Base-by-base conservation (phyloP, 2,329 filamentous ascomycete genomes). In the Claviceps digitariae region DNA sequence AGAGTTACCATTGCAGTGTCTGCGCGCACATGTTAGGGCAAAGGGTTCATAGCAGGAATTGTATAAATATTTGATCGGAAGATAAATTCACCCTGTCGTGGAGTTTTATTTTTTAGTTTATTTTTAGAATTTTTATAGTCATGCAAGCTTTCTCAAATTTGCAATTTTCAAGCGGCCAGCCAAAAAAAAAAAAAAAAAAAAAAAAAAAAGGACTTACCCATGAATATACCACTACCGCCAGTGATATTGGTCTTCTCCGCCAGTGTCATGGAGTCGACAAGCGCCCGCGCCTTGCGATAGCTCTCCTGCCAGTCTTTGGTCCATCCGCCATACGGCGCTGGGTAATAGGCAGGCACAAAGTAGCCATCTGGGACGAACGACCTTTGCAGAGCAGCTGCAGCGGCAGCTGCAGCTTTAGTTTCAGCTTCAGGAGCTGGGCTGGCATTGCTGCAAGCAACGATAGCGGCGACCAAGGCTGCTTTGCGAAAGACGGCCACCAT, bases 221-320 rank as follows among this genome's bases (percentile, higher is more conserved):
- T 90, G 57, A 75, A 84, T 44, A 83, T 75, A 1, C 86, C 86
- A 1, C 78, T 83, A 3, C 86, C 86, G 1, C 79, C 78, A 0
- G 85, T 89, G 51, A 90, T 75, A 62, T 90, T 90, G 3, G 84
- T 83, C 69, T 90, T 91, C 65, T 90, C 87, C 2, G 85, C 86
- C 53, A 91, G 67, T 0, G 86, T 90, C 86, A 91, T 87, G 48
- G 81, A 77, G 52, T 80, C 78, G 17, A 91, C 86, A 15, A 90
- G 66, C 3, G 72, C 67, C 54, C 81, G 75, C 1, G 87, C 87
- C 61, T 86, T 88, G 51, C 70, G 70, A 62, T 90, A 91, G 59
- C 84, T 84, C 20, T 78, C 77, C 23, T 72, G 71, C 87, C 87
- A 91, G 54, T 78, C 77, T 6, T 76, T 68, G 0, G 76, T 69